Conservation (phyloP, 2,329 filamentous ascomycete species). For the Pseudogymnoascus sp. region DNA sequence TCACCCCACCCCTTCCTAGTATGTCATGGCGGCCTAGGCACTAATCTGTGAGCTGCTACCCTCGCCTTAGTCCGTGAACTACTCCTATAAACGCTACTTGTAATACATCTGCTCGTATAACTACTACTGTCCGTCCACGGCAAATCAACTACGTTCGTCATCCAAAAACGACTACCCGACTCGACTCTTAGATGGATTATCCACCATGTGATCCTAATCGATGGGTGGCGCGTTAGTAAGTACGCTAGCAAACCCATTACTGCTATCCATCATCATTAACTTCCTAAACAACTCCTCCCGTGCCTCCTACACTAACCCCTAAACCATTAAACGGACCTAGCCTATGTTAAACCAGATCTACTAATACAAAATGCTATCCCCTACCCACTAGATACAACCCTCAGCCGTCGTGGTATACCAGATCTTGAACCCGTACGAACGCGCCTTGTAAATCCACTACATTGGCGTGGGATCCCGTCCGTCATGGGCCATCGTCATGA, state of each 20-base stretch:
- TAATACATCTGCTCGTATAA: background rate
- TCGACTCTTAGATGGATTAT: background rate
- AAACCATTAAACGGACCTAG: conserved; percentile 4
- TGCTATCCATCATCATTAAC: conserved; percentile 10
- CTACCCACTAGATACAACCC: conserved; percentile 9
- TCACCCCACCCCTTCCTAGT: background rate
- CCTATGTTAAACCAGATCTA: conserved; percentile 9
- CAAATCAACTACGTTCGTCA: background rate
- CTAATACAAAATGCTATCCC: too few species aligned
- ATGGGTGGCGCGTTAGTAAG: conserved; percentile 3
- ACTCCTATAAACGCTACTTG: too few species aligned
- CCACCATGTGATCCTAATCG: conserved; percentile 8
- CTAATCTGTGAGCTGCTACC: too few species aligned
- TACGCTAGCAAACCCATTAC: background rate
- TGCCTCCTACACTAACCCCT: conserved; percentile 9
- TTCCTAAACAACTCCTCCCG: conserved; percentile 7
- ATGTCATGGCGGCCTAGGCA: background rate
- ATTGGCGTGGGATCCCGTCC: too few species aligned
- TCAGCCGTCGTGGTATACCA: conserved; percentile 10
- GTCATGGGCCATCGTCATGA: too few species aligned
- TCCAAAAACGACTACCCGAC: background rate
- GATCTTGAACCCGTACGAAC: conserved; percentile 13
- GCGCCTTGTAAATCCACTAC: conserved; percentile 11
- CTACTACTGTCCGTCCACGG: background rate
- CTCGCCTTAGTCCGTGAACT: too few species aligned